Conservation (phyloP, 495 filamentous ascomycete genomes). For the Neurospora sp. region DNA sequence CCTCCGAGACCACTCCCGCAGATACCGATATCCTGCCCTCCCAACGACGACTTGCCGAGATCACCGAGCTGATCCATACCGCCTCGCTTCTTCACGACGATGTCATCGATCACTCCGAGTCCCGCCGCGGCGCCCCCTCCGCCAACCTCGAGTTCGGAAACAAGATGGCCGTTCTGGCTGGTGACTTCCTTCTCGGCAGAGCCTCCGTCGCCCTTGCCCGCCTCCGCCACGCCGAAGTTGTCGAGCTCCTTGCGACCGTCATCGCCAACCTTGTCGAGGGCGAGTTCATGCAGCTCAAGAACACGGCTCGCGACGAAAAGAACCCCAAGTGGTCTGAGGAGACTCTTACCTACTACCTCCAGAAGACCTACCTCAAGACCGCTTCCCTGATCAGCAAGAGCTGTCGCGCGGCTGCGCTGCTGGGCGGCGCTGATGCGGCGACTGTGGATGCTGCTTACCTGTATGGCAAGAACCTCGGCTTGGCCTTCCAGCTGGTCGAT, state of each 20-base stretch:
- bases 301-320: conserved; percentile 77
- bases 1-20: conserved; percentile 37
- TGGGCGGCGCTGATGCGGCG: conserved; percentile 64
- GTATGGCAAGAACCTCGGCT: conserved; percentile 84
- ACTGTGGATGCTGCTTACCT: conserved; percentile 83
- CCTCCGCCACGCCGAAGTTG: conserved; percentile 83
- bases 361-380: conserved; percentile 97
- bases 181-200: conserved; percentile 86
- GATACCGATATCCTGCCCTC: conserved; percentile 78
- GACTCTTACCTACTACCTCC: conserved; percentile 85
- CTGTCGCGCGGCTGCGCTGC: conserved; percentile 77
- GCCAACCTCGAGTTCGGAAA: conserved; percentile 94
- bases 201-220: conserved; percentile 90
- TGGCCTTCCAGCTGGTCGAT: conserved; percentile 97
- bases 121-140: conserved; percentile 70
- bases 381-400: conserved; percentile 93
- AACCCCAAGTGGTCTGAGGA: conserved; percentile 77
- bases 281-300: conserved; percentile 98
- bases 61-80: conserved; percentile 93
- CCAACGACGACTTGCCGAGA: conserved; percentile 88
- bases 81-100: conserved; percentile 96
- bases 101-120: conserved; percentile 85
- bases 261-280: conserved; percentile 97
- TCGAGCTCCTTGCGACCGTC: conserved; percentile 87
- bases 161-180: conserved; percentile 96